phyloP scores from a whole-genome alignment of 2,329 filamentous ascomycete species.

The Hymenoscyphus repandus region DNA sequence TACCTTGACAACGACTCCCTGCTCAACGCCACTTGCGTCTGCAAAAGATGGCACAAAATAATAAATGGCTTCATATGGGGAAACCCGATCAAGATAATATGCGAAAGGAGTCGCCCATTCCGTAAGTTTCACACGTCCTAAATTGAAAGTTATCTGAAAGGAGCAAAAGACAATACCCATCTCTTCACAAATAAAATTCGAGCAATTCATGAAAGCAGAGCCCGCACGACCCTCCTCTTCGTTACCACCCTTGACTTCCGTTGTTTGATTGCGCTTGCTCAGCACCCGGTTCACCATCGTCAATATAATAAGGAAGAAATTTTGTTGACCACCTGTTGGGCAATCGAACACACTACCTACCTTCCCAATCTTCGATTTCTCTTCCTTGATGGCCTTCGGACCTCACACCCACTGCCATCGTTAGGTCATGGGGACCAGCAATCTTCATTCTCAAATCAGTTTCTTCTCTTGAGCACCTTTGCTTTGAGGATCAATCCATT shows the following conservation, averaged over 20 bases:
- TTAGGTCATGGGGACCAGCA: background rate
- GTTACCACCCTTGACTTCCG: slow-evolving; percentile 46
- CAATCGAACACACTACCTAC: background rate
- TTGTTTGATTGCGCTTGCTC: slow-evolving; percentile 2
- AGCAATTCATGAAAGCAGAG: background rate
- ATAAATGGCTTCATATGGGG: slow-evolving; percentile 18
- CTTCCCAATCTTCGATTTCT: slow-evolving; percentile 14
- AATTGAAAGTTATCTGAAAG: background rate
- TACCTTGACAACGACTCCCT: slow-evolving; percentile 15
- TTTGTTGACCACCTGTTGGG: slow-evolving; percentile 1
- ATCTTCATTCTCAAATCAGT: background rate
- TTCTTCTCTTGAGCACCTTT: background rate
- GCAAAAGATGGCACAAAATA: slow-evolving; percentile 13
- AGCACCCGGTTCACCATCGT: background rate
- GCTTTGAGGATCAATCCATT: background rate
- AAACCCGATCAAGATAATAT: slow-evolving; percentile 17
- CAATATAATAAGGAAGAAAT: slow-evolving; percentile 1
- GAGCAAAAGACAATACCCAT: background rate
- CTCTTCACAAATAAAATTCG: background rate
- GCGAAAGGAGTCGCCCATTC: slow-evolving; percentile 9
- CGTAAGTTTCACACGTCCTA: slow-evolving; percentile 6
- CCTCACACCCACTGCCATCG: background rate
- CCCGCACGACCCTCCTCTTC: slow-evolving; percentile 38
- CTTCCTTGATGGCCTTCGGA: background rate
- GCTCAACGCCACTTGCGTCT: slow-evolving; percentile 11